Base-by-base conservation (phyloP, 116 monocot species). In the Cymodocea nodosa region DNA sequence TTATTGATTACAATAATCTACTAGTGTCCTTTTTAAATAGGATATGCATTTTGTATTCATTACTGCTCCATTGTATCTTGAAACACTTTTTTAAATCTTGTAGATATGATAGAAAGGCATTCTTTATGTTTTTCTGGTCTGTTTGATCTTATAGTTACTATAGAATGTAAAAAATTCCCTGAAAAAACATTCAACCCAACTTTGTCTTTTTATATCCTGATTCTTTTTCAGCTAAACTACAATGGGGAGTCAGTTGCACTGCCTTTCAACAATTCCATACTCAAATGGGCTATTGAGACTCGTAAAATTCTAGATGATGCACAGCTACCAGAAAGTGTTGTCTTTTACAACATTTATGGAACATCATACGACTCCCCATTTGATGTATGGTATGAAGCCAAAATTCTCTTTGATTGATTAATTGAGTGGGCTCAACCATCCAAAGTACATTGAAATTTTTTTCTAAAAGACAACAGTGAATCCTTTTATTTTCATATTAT, bases 231-330 rank as follows among this genome's bases (percentile, higher is more conserved):
- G 94, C 35, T 86, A 55, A 71, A 65, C 7, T 94, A 80, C 59
- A 73, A 84, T 71, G 86, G 84, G 13, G 71, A 86, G 63, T 74
- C 84, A 11, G 52, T 89, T 64, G 55, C 89, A 70, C 56, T 94
- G 16, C 89, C 94, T 50, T 94, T 94, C 74, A 89, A 94, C 65
- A 55, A 76, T 23, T 78, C 71, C 12, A 72, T 94, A 16, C 68
- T 77, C 64, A 75, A 84, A 35, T 89, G 94, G 86, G 86, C 94
- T 39, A 48, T 74, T 69, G 76, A 76, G 14, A 94, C 94, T 48
- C 84, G 82, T 36, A 64, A 67, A 75, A 80, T 84, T 63, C 83
- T 94, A 19, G 67, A 82, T 17, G 61, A 74, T 68, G 86, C 86
- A 56, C 56, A 78, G 62, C 69, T 94, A 69, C 94, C 94, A 61